Percentiles rank a stretch among this genome's conserved stretches.
phyloP scores from a whole-genome alignment of 148 eudicot genomes.

The Camellia japonica region DNA sequence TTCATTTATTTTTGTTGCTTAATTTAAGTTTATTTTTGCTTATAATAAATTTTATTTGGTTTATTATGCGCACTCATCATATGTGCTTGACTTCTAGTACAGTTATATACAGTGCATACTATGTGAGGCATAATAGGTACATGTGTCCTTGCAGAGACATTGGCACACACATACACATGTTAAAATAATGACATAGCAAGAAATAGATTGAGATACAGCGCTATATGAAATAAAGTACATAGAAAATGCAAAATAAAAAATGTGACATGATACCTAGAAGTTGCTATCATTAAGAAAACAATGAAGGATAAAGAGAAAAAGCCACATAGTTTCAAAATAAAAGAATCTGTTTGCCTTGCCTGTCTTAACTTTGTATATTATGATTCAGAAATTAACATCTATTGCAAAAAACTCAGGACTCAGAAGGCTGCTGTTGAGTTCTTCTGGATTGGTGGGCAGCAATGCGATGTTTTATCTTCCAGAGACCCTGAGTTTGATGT shows the following conservation, averaged over 20 bases:
- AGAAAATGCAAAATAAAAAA: not conserved
- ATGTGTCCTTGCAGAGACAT: not conserved
- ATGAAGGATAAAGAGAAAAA: not conserved
- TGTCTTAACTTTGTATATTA: not conserved
- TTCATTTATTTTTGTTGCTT: not conserved
- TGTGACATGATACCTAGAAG: no score
- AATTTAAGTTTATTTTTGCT: not conserved
- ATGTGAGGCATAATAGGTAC: not conserved
- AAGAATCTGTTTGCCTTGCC: not conserved
- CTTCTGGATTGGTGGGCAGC: slow-evolving; percentile 93
- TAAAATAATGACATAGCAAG: not conserved
- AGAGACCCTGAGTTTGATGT: slow-evolving; percentile 30
- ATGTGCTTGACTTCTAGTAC: not conserved
- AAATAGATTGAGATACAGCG: not conserved
- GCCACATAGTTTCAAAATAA: not conserved
- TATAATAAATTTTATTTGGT: not conserved
- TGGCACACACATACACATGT: not conserved
- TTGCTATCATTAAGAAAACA: not conserved
- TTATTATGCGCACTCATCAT: not conserved
- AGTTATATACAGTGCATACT: not conserved
- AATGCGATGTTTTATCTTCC: slow-evolving; percentile 26
- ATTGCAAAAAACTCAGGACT: slow-evolving; percentile 43
- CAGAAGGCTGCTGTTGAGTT: slow-evolving; percentile 86
- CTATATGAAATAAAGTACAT: not conserved
- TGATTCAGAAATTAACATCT: slow-evolving; percentile 9